These are phyloP conservation scores for Suillus occidentalis DNA, from an alignment of 768 basidiomycete species.

Conservation along the genomic window DNA sequence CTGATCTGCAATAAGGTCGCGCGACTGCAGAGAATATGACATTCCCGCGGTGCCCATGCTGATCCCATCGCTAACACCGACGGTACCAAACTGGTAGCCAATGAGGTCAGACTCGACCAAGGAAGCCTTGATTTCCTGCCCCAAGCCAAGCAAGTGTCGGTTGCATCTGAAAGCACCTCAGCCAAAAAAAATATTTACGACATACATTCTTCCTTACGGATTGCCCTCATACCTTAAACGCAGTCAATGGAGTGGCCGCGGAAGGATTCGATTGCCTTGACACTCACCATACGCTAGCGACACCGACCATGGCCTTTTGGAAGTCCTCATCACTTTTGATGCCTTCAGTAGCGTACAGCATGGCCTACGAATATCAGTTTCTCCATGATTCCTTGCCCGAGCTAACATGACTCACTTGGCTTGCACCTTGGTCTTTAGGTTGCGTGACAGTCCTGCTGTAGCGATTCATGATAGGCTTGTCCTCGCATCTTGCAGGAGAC, in stretches of 20 bases:
- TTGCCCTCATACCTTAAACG: slow-evolving; percentile 92
- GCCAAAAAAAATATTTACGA: neutral
- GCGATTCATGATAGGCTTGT: slow-evolving; percentile 54
- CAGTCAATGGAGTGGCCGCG: slow-evolving; percentile 12
- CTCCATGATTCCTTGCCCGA: neutral
- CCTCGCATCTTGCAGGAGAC: slow-evolving; percentile 38
- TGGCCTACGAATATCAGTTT: slow-evolving; percentile 58
- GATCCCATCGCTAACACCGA: slow-evolving; percentile 97
- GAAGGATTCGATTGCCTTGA: slow-evolving; percentile 12
- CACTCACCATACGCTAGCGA: slow-evolving; percentile 92
- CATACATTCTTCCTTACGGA: slow-evolving; percentile 61
- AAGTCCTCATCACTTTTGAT: slow-evolving; percentile 81
- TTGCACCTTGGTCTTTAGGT: slow-evolving; percentile 93
- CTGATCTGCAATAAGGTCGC: slow-evolving; percentile 96
- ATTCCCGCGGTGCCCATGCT: slow-evolving; percentile 96
- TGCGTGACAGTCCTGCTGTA: slow-evolving; percentile 84
- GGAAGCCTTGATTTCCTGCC: slow-evolving; percentile 84
- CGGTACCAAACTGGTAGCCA: slow-evolving; percentile 97
- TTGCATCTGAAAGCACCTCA: slow-evolving; percentile 71
- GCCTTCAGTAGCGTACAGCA: slow-evolving; percentile 99
- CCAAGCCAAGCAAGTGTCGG: slow-evolving; percentile 86
- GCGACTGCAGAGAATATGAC: slow-evolving; percentile 94
- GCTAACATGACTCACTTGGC: slow-evolving; percentile 56
- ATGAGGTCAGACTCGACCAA: slow-evolving; percentile 69
- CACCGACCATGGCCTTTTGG: slow-evolving; percentile 95